These are phyloP conservation scores for Corynascus novoguineensis DNA, from an alignment of 495 filamentous ascomycete genomes.

Conservation along the genomic window DNA sequence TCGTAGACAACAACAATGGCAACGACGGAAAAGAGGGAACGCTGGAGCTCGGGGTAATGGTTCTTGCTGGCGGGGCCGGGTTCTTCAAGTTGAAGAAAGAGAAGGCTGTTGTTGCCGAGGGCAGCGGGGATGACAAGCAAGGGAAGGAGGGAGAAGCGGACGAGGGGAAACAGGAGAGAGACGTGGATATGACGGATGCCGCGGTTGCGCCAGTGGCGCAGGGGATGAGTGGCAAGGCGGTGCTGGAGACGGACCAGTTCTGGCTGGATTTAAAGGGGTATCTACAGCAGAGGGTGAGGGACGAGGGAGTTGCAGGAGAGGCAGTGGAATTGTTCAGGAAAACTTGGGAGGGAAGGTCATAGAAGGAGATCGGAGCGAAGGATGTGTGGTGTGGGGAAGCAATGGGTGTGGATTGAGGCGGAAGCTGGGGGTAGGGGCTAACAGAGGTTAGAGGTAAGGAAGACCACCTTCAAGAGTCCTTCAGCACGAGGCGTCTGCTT, in stretches of 20 bases:
- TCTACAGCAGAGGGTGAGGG: constrained; percentile 68
- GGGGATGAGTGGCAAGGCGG: constrained; percentile 33
- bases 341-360: constrained; percentile 50
- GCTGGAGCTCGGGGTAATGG: constrained; percentile 78
- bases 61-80: constrained; percentile 60
- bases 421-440: not conserved
- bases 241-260: constrained; percentile 68
- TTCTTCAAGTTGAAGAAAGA: not conserved
- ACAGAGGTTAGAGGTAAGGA: not conserved
- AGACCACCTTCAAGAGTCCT: not conserved
- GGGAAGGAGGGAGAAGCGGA: not conserved
- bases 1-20: constrained; percentile 32
- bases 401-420: not conserved
- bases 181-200: too few relatives aligned
- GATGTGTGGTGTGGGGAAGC: not conserved
- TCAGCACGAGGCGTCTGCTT: not conserved
- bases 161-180: constrained; percentile 8
- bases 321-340: constrained; percentile 60
- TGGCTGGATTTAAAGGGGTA: constrained; percentile 84
- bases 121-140: not conserved
- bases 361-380: too few relatives aligned
- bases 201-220: constrained; percentile 22
- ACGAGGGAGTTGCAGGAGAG: constrained; percentile 61
- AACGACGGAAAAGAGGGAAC: constrained; percentile 37
- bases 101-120: not conserved